Percentiles rank a stretch among this genome's conserved stretches.
Conservation (phyloP, 2,329 filamentous ascomycete species). For the Catunica adiposa region DNA sequence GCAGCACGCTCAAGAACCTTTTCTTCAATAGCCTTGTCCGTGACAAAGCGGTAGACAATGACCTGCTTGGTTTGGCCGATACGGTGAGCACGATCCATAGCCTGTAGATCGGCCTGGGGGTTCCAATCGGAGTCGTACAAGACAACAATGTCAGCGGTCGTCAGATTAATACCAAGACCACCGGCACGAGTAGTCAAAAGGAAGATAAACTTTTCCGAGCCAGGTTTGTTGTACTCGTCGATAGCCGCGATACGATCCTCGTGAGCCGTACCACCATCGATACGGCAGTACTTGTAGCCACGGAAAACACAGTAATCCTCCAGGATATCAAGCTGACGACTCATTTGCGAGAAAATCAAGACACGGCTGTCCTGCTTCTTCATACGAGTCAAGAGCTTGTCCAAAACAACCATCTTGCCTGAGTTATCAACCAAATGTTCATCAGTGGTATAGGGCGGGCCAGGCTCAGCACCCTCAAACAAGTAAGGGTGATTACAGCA, state of each 20-base stretch:
- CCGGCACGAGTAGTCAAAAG: conserved; percentile 88
- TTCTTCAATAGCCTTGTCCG: conserved; percentile 95
- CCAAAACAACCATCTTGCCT: conserved; percentile 93
- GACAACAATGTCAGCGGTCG: conserved; percentile 84
- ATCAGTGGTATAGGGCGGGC: conserved; percentile 93
- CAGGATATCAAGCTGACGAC: conserved; percentile 84
- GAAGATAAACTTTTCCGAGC: conserved; percentile 92
- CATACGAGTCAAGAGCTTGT: conserved; percentile 74
- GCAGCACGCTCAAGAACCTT: conserved; percentile 94
- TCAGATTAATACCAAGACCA: conserved; percentile 92
- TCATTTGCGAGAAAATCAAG: conserved; percentile 99
- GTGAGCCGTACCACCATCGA: conserved; percentile 90
- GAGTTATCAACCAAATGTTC: conserved; percentile 88
- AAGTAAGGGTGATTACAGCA: conserved; percentile 98
- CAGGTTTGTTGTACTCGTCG: conserved; percentile 94
- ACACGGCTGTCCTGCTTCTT: conserved; percentile 78
- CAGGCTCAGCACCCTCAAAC: conserved; percentile 92
- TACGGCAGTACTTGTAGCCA: conserved; percentile 88
- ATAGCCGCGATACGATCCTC: conserved; percentile 96
- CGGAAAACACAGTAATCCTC: conserved; percentile 98
- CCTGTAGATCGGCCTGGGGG: conserved; percentile 91
- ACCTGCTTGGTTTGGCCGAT: conserved; percentile 99
- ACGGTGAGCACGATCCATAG: conserved; percentile 96
- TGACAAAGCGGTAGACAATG: conserved; percentile 89
- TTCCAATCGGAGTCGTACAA: conserved; percentile 99